Conservation (phyloP, 768 basidiomycete genomes). For the Pleurotus sapidus region DNA sequence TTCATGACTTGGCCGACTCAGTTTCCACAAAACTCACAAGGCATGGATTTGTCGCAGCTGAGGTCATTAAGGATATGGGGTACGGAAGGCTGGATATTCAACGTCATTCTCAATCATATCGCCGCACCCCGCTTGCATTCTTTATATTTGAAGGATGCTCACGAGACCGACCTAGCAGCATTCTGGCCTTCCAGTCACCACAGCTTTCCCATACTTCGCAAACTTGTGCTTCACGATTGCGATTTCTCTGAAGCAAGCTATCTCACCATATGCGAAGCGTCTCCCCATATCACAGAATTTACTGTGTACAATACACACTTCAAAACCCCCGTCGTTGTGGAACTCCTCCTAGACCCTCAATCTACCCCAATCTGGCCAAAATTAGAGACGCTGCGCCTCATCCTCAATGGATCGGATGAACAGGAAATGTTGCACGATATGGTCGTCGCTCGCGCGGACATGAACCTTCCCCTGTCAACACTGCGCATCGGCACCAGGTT, state of each 20-base stretch:
- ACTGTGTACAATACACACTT: slow-evolving; percentile 19
- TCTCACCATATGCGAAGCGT: slow-evolving; percentile 24
- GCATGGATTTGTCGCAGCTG: slow-evolving; percentile 31
- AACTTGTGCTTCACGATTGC: slow-evolving; percentile 38
- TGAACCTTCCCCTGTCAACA: slow-evolving; percentile 25
- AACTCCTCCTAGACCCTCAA: slow-evolving; percentile 17
- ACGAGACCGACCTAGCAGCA: slow-evolving; percentile 37
- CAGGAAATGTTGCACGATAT: slow-evolving; percentile 20
- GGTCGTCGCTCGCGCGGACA: slow-evolving; percentile 17
- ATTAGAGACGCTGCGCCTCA: slow-evolving; percentile 28
- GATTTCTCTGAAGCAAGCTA: slow-evolving; percentile 32
- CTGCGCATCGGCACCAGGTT: slow-evolving; percentile 24
- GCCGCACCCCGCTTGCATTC: slow-evolving; percentile 36
- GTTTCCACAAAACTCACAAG: slow-evolving; percentile 6
- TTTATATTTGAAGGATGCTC: slow-evolving; percentile 39
- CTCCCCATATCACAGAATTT: slow-evolving; percentile 32
- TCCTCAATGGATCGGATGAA: slow-evolving; percentile 24
- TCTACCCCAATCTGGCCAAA: slow-evolving; percentile 26
- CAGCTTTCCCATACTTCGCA: slow-evolving; percentile 29
- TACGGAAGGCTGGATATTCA: slow-evolving; percentile 31
- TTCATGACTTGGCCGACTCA: slow-evolving; percentile 20
- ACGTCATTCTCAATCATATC: slow-evolving; percentile 35
- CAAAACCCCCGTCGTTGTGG: slow-evolving; percentile 22
- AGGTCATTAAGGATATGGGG: slow-evolving; percentile 40
- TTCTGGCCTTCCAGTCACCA: slow-evolving; percentile 24